phyloP scores from a whole-genome alignment of 495 filamentous ascomycete genomes.

The Aspergillus nidulans region DNA sequence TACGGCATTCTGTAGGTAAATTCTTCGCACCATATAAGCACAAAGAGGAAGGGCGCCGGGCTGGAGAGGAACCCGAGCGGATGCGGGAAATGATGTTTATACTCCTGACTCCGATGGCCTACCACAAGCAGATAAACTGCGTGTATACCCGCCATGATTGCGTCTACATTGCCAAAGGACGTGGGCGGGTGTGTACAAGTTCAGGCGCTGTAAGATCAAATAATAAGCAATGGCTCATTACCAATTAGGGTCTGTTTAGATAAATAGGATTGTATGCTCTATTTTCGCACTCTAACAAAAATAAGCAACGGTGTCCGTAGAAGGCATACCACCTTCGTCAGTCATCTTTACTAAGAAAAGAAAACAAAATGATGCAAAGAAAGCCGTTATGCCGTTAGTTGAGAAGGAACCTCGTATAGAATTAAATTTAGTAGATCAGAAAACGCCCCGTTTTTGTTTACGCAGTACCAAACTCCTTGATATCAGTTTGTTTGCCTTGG shows the following conservation, averaged over 20 bases:
- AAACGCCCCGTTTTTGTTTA: slow-evolving; percentile 29
- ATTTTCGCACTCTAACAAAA: slow-evolving; percentile 20
- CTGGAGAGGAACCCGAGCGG: too few relatives aligned
- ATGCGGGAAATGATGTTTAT: too few relatives aligned
- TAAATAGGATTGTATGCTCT: slow-evolving; percentile 13
- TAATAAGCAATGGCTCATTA: not conserved
- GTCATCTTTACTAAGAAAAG: slow-evolving; percentile 15
- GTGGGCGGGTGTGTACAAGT: too few relatives aligned
- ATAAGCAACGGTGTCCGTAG: slow-evolving; percentile 16
- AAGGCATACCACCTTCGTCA: slow-evolving; percentile 16
- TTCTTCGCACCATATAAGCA: too few relatives aligned
- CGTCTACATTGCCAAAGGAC: too few relatives aligned
- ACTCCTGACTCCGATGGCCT: too few relatives aligned
- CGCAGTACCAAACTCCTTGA: slow-evolving; percentile 46
- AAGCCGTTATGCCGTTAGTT: slow-evolving; percentile 47
- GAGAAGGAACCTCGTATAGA: slow-evolving; percentile 38
- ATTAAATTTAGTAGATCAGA: slow-evolving; percentile 29
- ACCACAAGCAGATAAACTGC: too few relatives aligned
- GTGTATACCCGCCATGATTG: too few relatives aligned
- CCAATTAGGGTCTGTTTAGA: not conserved
- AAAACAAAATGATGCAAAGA: slow-evolving; percentile 11
- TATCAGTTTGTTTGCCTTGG: slow-evolving; percentile 52
- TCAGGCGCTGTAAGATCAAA: too few relatives aligned
- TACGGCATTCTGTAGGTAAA: too few relatives aligned
- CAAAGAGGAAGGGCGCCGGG: too few relatives aligned